Conservation (phyloP, 1,139 yeast genomes). For the Kodamaea sp. region DNA sequence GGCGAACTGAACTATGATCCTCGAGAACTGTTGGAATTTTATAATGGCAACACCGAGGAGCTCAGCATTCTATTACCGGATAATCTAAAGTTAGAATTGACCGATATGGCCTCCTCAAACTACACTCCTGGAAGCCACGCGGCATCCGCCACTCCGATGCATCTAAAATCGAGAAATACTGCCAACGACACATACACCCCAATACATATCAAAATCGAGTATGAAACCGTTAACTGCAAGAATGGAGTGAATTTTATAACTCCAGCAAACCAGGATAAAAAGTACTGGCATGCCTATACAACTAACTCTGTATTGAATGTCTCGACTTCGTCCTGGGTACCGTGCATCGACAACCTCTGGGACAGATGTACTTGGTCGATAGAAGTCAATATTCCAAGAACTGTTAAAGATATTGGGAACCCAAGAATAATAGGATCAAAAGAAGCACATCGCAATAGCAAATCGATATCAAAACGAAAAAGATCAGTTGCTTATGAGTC, state of each 20-base stretch:
- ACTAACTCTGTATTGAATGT: slow-evolving; percentile 74
- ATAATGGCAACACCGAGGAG: slow-evolving; percentile 64
- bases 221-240: slow-evolving; percentile 62
- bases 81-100: slow-evolving; percentile 58
- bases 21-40: slow-evolving; percentile 17
- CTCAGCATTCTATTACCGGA: slow-evolving; percentile 73
- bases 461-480: slow-evolving; percentile 11
- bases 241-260: slow-evolving; percentile 80
- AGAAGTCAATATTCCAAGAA: slow-evolving; percentile 78
- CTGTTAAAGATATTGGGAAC: slow-evolving; percentile 69
- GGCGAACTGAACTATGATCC: slow-evolving; percentile 49
- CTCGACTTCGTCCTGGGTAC: slow-evolving; percentile 94
- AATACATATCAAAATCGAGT: slow-evolving; percentile 68
- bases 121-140: slow-evolving; percentile 47
- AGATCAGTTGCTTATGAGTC: slow-evolving; percentile 6
- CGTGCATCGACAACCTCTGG: slow-evolving; percentile 88
- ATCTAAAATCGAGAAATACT: slow-evolving; percentile 35
- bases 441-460: slow-evolving; percentile 18
- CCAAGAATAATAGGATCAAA: slow-evolving; percentile 43
- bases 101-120: slow-evolving; percentile 49
- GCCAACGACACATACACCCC: slow-evolving; percentile 61
- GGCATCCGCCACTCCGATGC: slow-evolving; percentile 39
- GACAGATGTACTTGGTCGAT: slow-evolving; percentile 93
- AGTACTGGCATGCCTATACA: slow-evolving; percentile 83
- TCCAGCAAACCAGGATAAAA: slow-evolving; percentile 35